phyloP scores from a whole-genome alignment of 75 land plant species.

The Gnetum montanum region DNA sequence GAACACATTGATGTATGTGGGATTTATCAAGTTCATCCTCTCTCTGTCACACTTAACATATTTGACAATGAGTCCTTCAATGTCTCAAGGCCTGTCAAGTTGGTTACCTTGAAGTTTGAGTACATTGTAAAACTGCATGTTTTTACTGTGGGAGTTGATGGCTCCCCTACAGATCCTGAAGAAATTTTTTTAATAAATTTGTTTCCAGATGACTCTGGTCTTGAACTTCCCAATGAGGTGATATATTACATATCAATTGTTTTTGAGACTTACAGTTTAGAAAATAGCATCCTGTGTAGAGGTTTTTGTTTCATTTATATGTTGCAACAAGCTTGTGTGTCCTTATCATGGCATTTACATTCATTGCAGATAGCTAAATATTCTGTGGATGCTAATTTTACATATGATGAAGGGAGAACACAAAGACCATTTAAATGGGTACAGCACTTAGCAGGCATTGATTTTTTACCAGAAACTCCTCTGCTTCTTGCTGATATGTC shows the following conservation, averaged over 20 bases:
- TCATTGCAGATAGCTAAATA: slow-evolving; percentile 83
- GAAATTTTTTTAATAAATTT: slow-evolving; percentile 62
- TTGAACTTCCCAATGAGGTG: slow-evolving; percentile 91
- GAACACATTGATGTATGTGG: slow-evolving; percentile 45
- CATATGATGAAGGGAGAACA: slow-evolving; percentile 45
- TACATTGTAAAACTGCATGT: slow-evolving; percentile 72
- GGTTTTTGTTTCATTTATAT: neutral
- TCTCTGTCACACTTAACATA: slow-evolving; percentile 59
- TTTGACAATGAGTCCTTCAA: slow-evolving; percentile 47
- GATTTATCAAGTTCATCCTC: slow-evolving; percentile 70
- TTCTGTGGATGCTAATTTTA: slow-evolving; percentile 28
- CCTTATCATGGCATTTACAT: no score
- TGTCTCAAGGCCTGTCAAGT: slow-evolving; percentile 31
- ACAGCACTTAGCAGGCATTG: slow-evolving; percentile 95
- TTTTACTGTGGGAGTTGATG: slow-evolving; percentile 80
- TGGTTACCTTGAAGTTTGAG: slow-evolving; percentile 72
- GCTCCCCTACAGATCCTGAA: slow-evolving; percentile 31
- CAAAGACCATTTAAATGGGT: slow-evolving; percentile 90
- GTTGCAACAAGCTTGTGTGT: no score
- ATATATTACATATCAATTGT: neutral
- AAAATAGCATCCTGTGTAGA: no score
- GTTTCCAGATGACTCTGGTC: slow-evolving; percentile 93
- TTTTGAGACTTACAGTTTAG: neutral
- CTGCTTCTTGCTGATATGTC: slow-evolving; percentile 29
- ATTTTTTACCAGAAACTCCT: slow-evolving; percentile 76